These are phyloP conservation scores for Phytopythium cucurbitacearum DNA, from an alignment of 352 stramenopile species.

Conservation along the genomic window DNA sequence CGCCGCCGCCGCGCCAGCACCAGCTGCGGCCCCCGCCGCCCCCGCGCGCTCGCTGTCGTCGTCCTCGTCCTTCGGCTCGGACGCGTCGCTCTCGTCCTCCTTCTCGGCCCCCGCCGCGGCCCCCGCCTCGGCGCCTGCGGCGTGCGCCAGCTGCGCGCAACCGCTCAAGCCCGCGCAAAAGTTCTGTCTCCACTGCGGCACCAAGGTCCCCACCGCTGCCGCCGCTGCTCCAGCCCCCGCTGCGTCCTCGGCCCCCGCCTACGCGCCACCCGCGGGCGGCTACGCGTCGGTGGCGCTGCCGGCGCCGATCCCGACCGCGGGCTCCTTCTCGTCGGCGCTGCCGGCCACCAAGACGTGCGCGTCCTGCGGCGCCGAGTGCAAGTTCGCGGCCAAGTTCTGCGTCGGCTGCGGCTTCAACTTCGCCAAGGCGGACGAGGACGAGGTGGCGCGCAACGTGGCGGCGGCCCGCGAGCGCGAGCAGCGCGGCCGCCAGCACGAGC, in stretches of 20 bases:
- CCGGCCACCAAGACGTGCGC: constrained; percentile 57
- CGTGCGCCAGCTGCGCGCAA: constrained; percentile 44
- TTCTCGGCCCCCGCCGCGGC: constrained; percentile 15
- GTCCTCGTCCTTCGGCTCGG: constrained; percentile 15
- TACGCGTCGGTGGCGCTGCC: constrained; percentile 47
- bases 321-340: constrained; percentile 24
- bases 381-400: constrained; percentile 77
- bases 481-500: constrained; percentile 41
- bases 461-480: constrained; percentile 47
- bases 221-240: constrained; percentile 9
- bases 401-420: constrained; percentile 80
- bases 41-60: constrained; percentile 25
- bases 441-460: constrained; percentile 74
- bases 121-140: background rate
- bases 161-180: constrained; percentile 61
- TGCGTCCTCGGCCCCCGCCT: constrained; percentile 15
- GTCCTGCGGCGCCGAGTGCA: constrained; percentile 66
- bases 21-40: constrained; percentile 12
- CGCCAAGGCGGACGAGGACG: constrained; percentile 64
- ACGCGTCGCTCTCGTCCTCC: constrained; percentile 5
- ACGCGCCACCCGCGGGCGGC: constrained; percentile 15
- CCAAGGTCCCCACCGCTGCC: constrained; percentile 26
- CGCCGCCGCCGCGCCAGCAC: constrained; percentile 8
- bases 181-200: constrained; percentile 78
- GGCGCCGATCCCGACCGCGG: constrained; percentile 47